A percentile compares a stretch with the other conserved stretches of the same genome.
phyloP scores from a whole-genome alignment of 352 stramenopile genomes.

The Globisporangium cederbergense region DNA sequence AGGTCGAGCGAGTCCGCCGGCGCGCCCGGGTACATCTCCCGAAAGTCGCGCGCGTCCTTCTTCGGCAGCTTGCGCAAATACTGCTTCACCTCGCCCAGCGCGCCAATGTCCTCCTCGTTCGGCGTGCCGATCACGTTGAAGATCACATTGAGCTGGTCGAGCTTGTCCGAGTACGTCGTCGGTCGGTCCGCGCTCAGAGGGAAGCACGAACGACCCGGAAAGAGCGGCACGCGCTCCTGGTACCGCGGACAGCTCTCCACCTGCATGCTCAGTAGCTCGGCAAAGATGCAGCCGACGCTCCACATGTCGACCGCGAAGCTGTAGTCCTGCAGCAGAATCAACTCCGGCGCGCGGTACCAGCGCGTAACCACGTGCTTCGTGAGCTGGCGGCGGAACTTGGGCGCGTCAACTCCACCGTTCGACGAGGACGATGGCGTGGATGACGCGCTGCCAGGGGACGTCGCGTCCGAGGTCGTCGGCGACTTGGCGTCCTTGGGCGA shows the following conservation, averaged over 20 bases:
- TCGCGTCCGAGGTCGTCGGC: slow-evolving; percentile 64
- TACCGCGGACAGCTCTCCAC: slow-evolving; percentile 83
- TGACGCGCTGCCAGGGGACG: slow-evolving; percentile 56
- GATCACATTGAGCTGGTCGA: slow-evolving; percentile 94
- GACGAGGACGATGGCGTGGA: slow-evolving; percentile 70
- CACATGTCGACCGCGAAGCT: slow-evolving; percentile 98
- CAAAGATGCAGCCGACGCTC: slow-evolving; percentile 96
- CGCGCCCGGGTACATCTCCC: slow-evolving; percentile 82
- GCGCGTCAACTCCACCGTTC: slow-evolving; percentile 28
- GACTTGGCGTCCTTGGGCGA: slow-evolving; percentile 79
- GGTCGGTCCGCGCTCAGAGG: slow-evolving; percentile 78
- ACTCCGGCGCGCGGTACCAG: slow-evolving; percentile 96
- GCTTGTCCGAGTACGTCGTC: slow-evolving; percentile 84
- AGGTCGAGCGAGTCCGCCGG: slow-evolving; percentile 78
- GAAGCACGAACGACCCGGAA: slow-evolving; percentile 84
- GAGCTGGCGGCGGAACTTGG: slow-evolving; percentile 88
- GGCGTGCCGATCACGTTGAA: slow-evolving; percentile 96
- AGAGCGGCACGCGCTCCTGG: slow-evolving; percentile 81
- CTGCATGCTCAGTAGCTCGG: slow-evolving; percentile 86
- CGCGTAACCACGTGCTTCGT: slow-evolving; percentile 98
- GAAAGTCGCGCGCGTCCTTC: slow-evolving; percentile 73
- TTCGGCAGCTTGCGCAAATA: slow-evolving; percentile 84
- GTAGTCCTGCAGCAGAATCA: slow-evolving; percentile 97
- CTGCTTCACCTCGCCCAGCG: slow-evolving; percentile 78
- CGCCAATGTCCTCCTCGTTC: slow-evolving; percentile 84